A percentile compares a stretch with the other conserved stretches of the same genome.
Evolutionary conservation across 2,329 filamentous ascomycete species (phyloP).

Genomic region (Tolypocladium pustulatum): DNA sequence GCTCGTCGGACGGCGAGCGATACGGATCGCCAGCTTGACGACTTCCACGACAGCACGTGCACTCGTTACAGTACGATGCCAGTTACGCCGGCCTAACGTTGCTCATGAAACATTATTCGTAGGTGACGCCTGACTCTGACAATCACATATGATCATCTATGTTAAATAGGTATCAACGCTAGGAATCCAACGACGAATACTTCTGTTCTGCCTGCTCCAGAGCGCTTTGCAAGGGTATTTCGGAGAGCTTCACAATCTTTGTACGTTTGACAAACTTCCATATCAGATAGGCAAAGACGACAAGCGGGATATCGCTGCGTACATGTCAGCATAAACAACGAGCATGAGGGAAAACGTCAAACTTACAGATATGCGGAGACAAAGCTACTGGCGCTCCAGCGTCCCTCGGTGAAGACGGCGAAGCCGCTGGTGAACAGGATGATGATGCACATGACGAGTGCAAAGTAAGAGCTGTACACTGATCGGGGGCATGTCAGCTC

Average conservation of each 20-base stretch:
- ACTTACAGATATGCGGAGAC: constrained; percentile 53
- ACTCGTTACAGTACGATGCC: no score
- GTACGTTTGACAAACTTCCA: constrained; percentile 61
- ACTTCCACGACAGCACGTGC: no score
- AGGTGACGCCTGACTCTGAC: no score
- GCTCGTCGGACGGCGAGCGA: no score
- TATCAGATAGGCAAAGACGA: constrained; percentile 42
- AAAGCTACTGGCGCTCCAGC: constrained; percentile 46
- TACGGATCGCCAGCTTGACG: no score
- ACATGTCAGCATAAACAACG: constrained; percentile 11
- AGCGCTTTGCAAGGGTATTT: constrained; percentile 41
- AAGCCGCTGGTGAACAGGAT: constrained; percentile 65
- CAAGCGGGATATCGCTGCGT: constrained; percentile 48
- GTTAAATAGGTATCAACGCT: background rate
- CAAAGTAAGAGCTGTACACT: constrained; percentile 51
- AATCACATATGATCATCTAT: no score
- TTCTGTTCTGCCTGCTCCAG: constrained; percentile 33
- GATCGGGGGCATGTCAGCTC: background rate
- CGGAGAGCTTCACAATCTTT: constrained; percentile 36
- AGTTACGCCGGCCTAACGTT: no score
- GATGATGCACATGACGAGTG: constrained; percentile 48
- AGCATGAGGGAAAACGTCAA: no score
- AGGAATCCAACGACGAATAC: constrained; percentile 4
- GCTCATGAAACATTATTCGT: no score
- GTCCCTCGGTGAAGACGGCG: constrained; percentile 46